Evolutionary conservation across 2,329 filamentous ascomycete species (phyloP).

Genomic region (Paracorniculantispora psalliotae): DNA sequence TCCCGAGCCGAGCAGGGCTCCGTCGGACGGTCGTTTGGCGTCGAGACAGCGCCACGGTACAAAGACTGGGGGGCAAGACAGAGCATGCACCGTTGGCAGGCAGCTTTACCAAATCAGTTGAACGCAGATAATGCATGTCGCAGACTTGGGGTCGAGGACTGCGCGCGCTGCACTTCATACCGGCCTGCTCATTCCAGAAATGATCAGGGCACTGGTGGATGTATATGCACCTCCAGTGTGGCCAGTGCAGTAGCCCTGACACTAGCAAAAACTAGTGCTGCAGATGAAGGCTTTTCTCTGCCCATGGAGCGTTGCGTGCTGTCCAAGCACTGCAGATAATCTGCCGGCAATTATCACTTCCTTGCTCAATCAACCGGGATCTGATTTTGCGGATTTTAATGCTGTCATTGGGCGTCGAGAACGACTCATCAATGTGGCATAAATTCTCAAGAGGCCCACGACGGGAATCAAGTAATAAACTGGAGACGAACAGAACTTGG

Average conservation of each 20-base stretch:
- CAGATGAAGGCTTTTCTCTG: neutral
- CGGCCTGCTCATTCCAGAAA: neutral
- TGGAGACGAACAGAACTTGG: neutral
- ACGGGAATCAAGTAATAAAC: neutral
- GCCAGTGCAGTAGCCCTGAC: neutral
- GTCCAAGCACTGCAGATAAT: neutral
- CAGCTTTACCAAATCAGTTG: neutral
- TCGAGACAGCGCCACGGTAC: neutral
- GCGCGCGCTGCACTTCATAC: neutral
- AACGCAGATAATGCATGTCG: neutral
- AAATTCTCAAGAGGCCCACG: neutral
- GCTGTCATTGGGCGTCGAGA: neutral
- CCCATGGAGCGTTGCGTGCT: neutral
- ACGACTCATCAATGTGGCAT: neutral
- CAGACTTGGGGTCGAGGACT: neutral
- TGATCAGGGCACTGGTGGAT: conserved; percentile 1
- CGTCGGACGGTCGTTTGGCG: neutral
- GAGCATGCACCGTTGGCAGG: neutral
- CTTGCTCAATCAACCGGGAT: neutral
- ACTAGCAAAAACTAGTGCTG: conserved; percentile 2
- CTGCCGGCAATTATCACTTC: neutral
- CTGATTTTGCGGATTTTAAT: neutral
- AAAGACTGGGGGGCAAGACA: neutral
- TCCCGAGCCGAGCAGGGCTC: neutral
- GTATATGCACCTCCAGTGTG: neutral